Percentiles rank a stretch among this genome's conserved stretches.
Evolutionary conservation across 1,284 basidiomycete species (phyloP).

Genomic region (Pseudozyma sp.): DNA sequence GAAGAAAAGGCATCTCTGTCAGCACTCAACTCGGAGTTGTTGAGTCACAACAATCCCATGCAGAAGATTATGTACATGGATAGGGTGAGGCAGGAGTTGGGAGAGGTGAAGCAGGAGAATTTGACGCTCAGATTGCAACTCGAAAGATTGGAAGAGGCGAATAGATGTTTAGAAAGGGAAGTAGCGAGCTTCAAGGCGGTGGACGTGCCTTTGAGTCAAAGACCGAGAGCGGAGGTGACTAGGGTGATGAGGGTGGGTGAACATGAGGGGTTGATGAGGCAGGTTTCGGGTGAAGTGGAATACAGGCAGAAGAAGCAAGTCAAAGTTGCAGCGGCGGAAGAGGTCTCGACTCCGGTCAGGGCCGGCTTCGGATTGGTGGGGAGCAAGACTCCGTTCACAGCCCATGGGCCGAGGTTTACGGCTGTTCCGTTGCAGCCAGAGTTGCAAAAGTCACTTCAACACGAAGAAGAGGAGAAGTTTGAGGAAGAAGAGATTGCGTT

Average conservation of each 20-base stretch:
- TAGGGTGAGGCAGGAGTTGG: conserved; percentile 34
- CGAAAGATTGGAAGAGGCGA: conserved; percentile 25
- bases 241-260: conserved; percentile 30
- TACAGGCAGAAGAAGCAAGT: background rate
- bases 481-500: conserved; percentile 10
- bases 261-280: conserved; percentile 28
- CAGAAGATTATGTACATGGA: conserved; percentile 56
- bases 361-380: conserved; percentile 2
- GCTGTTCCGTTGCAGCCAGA: conserved; percentile 24
- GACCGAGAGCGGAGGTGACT: conserved; percentile 38
- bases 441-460: conserved; percentile 15
- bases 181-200: conserved; percentile 35
- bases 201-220: conserved; percentile 36
- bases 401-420: conserved; percentile 24
- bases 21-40: conserved; percentile 38
- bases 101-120: conserved; percentile 37
- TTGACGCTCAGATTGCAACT: conserved; percentile 22
- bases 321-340: background rate
- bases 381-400: conserved; percentile 28
- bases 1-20: conserved; percentile 33
- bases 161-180: conserved; percentile 20
- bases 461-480: background rate
- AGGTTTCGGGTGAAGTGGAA: conserved; percentile 23
- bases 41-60: conserved; percentile 45
- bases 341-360: conserved; percentile 18